Evolutionary conservation across 1,139 yeast species (phyloP).

Genomic region (Hanseniaspora gamundiae): DNA sequence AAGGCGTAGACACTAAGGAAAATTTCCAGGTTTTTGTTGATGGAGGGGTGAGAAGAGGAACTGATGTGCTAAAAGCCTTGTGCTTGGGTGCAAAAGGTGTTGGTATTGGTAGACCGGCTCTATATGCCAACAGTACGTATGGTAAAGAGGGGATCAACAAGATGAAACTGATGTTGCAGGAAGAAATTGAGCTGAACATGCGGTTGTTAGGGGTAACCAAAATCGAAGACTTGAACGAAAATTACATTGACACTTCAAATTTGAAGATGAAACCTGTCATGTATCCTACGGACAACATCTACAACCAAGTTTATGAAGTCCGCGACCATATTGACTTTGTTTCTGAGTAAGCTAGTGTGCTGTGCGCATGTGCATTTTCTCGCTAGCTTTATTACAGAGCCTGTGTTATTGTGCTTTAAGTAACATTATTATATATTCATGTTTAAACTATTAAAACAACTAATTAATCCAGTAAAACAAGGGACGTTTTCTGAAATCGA

Average conservation of each 20-base stretch:
- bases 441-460: too few species aligned
- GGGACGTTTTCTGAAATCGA: too few species aligned
- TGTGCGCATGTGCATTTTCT: too few species aligned
- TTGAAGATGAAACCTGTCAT: constrained; percentile 28
- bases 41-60: constrained; percentile 49
- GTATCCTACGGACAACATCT: constrained; percentile 37
- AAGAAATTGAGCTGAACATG: constrained; percentile 82
- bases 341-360: background rate
- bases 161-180: constrained; percentile 67
- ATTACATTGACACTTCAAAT: constrained; percentile 35
- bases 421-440: too few species aligned
- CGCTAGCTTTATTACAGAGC: background rate
- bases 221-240: constrained; percentile 49
- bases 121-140: constrained; percentile 59
- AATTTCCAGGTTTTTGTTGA: constrained; percentile 37
- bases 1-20: constrained; percentile 30
- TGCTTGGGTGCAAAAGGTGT: constrained; percentile 70
- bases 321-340: background rate
- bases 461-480: too few species aligned
- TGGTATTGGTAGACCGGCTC: constrained; percentile 61
- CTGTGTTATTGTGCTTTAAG: too few species aligned
- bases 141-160: constrained; percentile 70
- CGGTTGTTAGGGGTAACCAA: constrained; percentile 66
- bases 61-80: constrained; percentile 55
- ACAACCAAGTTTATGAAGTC: constrained; percentile 30